A percentile compares a stretch with the other conserved stretches of the same genome.
Evolutionary conservation across 257 asterid species (phyloP).

Genomic region (Scutellaria minor): DNA sequence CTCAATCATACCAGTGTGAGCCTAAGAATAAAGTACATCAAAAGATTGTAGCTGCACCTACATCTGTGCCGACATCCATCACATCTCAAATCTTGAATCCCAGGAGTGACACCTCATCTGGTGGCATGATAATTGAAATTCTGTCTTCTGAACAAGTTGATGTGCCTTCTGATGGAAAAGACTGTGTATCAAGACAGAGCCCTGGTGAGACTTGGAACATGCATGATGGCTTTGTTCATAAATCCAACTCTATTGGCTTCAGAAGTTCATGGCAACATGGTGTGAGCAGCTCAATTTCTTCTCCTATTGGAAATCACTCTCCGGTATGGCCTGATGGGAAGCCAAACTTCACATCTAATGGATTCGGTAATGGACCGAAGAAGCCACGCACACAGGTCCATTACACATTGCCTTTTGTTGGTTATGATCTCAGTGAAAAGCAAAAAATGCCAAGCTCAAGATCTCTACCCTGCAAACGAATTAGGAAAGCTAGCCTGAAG

Average conservation of each 20-base stretch:
- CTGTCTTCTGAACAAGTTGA: conserved; percentile 58
- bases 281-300: conserved; percentile 55
- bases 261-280: conserved; percentile 50
- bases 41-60: conserved; percentile 41
- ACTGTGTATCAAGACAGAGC: conserved; percentile 39
- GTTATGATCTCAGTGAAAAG: conserved; percentile 54
- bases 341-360: conserved; percentile 51
- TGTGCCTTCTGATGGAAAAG: conserved; percentile 42
- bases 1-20: conserved; percentile 34
- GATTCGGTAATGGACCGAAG: conserved; percentile 82
- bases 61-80: conserved; percentile 32
- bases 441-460: conserved; percentile 59
- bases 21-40: conserved; percentile 34
- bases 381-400: conserved; percentile 93
- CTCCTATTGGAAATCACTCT: conserved; percentile 60
- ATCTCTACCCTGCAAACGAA: conserved; percentile 76
- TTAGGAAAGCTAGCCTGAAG: conserved; percentile 90
- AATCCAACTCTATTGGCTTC: conserved; percentile 48
- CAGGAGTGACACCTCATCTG: conserved; percentile 42
- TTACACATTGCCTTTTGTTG: conserved; percentile 77
- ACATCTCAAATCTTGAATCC: conserved; percentile 42
- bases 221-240: conserved; percentile 44
- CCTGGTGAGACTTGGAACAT: conserved; percentile 54
- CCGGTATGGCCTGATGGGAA: conserved; percentile 65
- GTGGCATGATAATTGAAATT: conserved; percentile 56